Base-by-base conservation (phyloP, 1,139 yeast genomes). In the Blastobotrys serpentis region DNA sequence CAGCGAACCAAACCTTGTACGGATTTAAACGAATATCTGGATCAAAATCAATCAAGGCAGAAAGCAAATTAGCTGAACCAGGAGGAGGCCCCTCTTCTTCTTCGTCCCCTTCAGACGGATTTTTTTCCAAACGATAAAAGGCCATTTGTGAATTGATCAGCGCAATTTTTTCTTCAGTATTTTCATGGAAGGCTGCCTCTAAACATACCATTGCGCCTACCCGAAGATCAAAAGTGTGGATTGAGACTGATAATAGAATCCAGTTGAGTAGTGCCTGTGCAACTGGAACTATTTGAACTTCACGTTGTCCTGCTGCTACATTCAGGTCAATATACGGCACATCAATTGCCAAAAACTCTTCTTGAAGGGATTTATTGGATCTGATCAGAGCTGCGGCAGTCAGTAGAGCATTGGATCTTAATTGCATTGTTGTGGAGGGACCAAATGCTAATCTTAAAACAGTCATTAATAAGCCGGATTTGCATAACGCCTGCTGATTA, bases 271-370 rank as follows among this genome's bases (percentile, higher is more conserved):
- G 71, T 0, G 95, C 89, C 33, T 78, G 74, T 0, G 86, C 75
- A 0, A 86, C 95, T 0, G 97, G 94, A 6, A 82, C 64, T 3
- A 74, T 60, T 4, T 47, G 52, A 0, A 69, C 68, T 14, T 56
- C 59, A 14, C 56, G 49, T 8, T 57, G 56, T 32, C 57, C 55
- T 7, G 70, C 60, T 1, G 88, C 86, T 52, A 84, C 66, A n/a
- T 87, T 76, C 6, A 96, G 89, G 62, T 89, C 97, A 52, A 89
- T 72, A 61, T 83, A 87, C 0, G 98, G 98, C 4, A 92, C 96
- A 64, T 92, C 98, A 18, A 90, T 82, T 49, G 81, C 81, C 2
- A 89, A 76, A 60, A 92, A 84, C 54, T 80, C 80, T 19, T 70
- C 70, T 65, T 89, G 97, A 32, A 85, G 74, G 7, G 71, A 75